These are phyloP conservation scores for Orbilia quercus DNA, from an alignment of 2,329 filamentous ascomycete genomes.

Conservation along the genomic window DNA sequence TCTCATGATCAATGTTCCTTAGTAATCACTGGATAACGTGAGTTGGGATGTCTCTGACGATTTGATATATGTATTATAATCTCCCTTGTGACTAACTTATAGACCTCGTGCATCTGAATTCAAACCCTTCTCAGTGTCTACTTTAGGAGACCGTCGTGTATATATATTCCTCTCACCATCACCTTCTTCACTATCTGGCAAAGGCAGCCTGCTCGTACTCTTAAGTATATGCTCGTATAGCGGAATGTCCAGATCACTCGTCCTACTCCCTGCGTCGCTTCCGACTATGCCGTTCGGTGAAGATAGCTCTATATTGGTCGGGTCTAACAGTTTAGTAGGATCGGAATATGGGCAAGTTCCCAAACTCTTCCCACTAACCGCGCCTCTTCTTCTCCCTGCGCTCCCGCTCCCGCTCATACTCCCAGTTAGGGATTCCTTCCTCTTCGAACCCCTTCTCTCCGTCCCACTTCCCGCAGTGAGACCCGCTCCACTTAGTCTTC, in stretches of 20 bases:
- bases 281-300: slow-evolving; percentile 14
- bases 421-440: slow-evolving; percentile 16
- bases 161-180: slow-evolving; percentile 5
- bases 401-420: slow-evolving; percentile 9
- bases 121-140: slow-evolving; percentile 25
- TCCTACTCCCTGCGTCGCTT: slow-evolving; percentile 2
- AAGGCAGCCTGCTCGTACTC: slow-evolving; percentile 36
- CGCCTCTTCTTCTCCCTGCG: slow-evolving; percentile 26
- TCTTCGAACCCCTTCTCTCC: slow-evolving; percentile 15
- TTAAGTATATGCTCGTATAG: slow-evolving; percentile 51
- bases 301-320: slow-evolving; percentile 16
- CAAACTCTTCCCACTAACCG: slow-evolving; percentile 24
- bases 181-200: not conserved
- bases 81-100: not conserved
- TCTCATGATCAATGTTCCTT: too few relatives aligned
- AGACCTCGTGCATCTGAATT: too few relatives aligned
- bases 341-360: slow-evolving; percentile 45
- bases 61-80: too few relatives aligned
- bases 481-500: slow-evolving; percentile 25
- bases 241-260: slow-evolving; percentile 33
- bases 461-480: slow-evolving; percentile 14
- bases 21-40: too few relatives aligned
- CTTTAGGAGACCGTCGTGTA: slow-evolving; percentile 3
- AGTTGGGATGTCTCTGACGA: too few relatives aligned
- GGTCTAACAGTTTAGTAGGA: slow-evolving; percentile 40